Evolutionary conservation across 192 early-diverging fungal species (phyloP), one percentile per base, ranked within the genome.

Genomic region (Chytriomyces hyalinus): DNA sequence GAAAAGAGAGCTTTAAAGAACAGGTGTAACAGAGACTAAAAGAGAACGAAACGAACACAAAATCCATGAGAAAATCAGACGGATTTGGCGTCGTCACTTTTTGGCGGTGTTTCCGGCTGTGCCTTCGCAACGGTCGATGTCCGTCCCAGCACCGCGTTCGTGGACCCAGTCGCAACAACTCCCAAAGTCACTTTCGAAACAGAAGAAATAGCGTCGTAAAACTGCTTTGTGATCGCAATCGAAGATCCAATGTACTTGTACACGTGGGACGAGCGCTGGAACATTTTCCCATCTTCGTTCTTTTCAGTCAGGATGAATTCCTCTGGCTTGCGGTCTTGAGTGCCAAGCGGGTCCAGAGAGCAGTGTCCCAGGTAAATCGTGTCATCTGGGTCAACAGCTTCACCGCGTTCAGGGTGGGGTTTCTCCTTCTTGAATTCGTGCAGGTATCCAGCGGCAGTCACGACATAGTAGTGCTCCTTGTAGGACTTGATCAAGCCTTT

Each of bases 381-480:
- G 8, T 62, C 28, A 7, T 62, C 26, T 62, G 71, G 71, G 3
- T 62, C 71, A n/a, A 62, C 10, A 7, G 8, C 6, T 5, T 73
- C 71, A 20, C 8, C 13, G 5, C 71, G 71, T 7, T 73, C 59
- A 15, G 62, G 44, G 44, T 73, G 71, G 9, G 71, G 71, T 45
- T 62, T 60, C 20, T 57, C 53, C 8, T 10, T 43, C 17, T 61
- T 73, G 71, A 73, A 73, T 47, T 73, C 69, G 49, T 76, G 75
- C n/a, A 76, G 11, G 45, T 76, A 76, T 6, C 75, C 75, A 22
- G 36, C 65, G 36, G 75, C 75, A 70, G 75, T 70, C 11, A 76
- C 51, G 57, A 76, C 49, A 28, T 76, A 76, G n/a, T 70, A 76
- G 57, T 49, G 43, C 64, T 76, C 75, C 66, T 70, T 76, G 66